These are phyloP conservation scores for Trifolium dubium DNA, from an alignment of 306 rosid species.

Conservation along the genomic window DNA sequence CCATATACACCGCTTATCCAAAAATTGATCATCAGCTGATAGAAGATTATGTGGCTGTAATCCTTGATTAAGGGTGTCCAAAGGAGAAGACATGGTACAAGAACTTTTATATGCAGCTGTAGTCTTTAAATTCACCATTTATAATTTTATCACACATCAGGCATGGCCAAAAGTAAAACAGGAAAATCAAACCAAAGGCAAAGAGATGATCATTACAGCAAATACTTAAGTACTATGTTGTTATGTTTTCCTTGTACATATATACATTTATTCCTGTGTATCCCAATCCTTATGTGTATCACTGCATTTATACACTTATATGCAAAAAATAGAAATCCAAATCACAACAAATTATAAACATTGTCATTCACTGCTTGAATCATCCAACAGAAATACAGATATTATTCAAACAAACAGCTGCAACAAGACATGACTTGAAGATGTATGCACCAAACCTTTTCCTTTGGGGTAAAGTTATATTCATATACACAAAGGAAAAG, in stretches of 20 bases:
- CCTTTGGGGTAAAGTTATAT: not conserved
- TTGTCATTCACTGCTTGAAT: not conserved
- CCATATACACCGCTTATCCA: conserved; percentile 45
- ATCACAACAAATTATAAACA: not conserved
- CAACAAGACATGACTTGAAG: not conserved
- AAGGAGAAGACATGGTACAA: conserved; percentile 38
- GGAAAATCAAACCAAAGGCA: not conserved
- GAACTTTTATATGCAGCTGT: conserved; percentile 68
- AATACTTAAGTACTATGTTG: not conserved
- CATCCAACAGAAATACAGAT: conserved; percentile 3
- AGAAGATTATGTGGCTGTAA: conserved; percentile 43
- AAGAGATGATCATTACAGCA: not conserved
- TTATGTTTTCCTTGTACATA: not conserved
- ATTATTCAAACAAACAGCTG: not conserved
- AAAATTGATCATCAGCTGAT: conserved; percentile 49
- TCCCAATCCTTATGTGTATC: too few relatives aligned
- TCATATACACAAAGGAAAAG: not conserved
- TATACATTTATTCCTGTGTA: too few relatives aligned
- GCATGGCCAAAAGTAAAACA: not conserved
- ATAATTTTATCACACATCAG: not conserved
- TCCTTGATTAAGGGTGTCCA: conserved; percentile 46
- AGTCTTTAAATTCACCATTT: conserved; percentile 4
- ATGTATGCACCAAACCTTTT: not conserved
- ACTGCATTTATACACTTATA: not conserved
- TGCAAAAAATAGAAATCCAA: not conserved